Evolutionary conservation across 192 early-diverging fungal genomes (phyloP).

Genomic region (Coemansia sp.): DNA sequence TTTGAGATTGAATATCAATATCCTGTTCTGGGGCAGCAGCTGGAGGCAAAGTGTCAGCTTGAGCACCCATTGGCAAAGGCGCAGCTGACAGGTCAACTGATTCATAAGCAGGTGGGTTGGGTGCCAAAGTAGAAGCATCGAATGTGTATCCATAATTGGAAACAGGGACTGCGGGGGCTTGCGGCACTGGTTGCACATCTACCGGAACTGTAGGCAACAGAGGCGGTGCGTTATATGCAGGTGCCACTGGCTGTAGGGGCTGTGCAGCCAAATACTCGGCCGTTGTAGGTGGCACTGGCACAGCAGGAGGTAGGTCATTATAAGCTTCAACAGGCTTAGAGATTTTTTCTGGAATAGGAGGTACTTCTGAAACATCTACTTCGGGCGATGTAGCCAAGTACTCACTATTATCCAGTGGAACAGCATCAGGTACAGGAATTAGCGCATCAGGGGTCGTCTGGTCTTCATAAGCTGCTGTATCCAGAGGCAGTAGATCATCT

Average conservation of each 20-base stretch:
- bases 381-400: not conserved
- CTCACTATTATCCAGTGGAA: not conserved
- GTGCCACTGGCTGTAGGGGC: not conserved
- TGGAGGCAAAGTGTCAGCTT: not conserved
- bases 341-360: no score
- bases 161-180: conserved; percentile 5
- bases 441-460: no score
- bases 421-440: not conserved
- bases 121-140: no score
- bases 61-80: not conserved
- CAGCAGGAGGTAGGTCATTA: no score
- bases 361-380: no score
- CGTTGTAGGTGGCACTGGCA: no score
- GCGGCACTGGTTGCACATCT: not conserved
- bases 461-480: not conserved
- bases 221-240: conserved; percentile 1
- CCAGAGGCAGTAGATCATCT: not conserved
- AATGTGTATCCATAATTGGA: no score
- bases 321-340: no score
- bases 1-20: conserved; percentile 19
- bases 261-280: no score
- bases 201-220: not conserved
- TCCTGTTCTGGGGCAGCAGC: conserved; percentile 19
- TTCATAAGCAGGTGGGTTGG: no score
- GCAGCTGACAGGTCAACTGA: not conserved